Evolutionary conservation across 768 basidiomycete genomes (phyloP).

Genomic region (Trametes gibbosa): DNA sequence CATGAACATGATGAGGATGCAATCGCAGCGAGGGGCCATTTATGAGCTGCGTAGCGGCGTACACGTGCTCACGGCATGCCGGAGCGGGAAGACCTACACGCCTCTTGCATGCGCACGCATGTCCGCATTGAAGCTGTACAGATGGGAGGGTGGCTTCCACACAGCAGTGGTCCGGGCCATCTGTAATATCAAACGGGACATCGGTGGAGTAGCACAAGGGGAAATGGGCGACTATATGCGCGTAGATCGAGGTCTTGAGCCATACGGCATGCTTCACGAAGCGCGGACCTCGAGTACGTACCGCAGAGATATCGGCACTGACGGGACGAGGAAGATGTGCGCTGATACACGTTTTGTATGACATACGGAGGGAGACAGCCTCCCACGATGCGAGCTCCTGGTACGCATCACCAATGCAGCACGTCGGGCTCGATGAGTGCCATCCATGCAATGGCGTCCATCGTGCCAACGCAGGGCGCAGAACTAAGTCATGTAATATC

Average conservation of each 20-base stretch:
- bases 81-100: neutral
- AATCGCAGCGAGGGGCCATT: neutral
- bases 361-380: neutral
- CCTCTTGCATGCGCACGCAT: neutral
- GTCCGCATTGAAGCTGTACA: constrained; percentile 3
- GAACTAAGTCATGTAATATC: neutral
- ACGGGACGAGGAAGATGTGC: neutral
- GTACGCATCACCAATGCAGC: no score
- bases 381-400: no score
- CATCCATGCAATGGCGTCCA: neutral
- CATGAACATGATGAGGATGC: constrained; percentile 23
- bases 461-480: neutral
- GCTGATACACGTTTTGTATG: neutral
- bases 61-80: constrained; percentile 7
- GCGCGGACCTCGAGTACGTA: neutral
- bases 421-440: no score
- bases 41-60: constrained; percentile 36
- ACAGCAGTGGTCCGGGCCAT: neutral
- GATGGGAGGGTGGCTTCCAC: neutral
- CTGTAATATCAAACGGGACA: neutral
- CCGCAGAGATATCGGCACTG: neutral
- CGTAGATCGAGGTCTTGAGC: neutral
- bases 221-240: neutral
- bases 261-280: neutral
- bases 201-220: neutral